Conservation (phyloP, 116 monocot genomes). For the Cymodocea nodosa region DNA sequence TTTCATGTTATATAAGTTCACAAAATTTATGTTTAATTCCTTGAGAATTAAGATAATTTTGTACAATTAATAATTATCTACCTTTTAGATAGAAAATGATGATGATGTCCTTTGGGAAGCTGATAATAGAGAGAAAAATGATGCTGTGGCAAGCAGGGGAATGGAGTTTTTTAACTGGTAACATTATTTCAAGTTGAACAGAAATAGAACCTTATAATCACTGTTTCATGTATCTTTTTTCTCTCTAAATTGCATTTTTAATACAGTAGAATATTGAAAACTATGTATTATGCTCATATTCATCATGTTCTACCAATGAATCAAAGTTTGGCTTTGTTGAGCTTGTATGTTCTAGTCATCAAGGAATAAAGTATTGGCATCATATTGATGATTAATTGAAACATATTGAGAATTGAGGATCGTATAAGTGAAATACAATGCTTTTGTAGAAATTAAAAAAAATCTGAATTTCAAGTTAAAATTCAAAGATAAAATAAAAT, state of each 20-base stretch:
- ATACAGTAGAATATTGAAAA: not conserved
- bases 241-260: not conserved
- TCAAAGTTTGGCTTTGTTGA: too few species aligned
- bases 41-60: not conserved
- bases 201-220: not conserved
- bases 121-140: conserved; percentile 65
- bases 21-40: not conserved
- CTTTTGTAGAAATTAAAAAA: too few species aligned
- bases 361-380: too few species aligned
- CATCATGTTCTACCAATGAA: too few species aligned
- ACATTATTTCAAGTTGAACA: not conserved
- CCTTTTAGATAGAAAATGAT: conserved; percentile 71
- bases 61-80: not conserved
- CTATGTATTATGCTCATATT: too few species aligned
- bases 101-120: conserved; percentile 81
- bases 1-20: not conserved
- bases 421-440: too few species aligned
- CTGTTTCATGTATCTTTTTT: not conserved
- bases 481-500: too few species aligned
- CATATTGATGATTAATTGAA: too few species aligned
- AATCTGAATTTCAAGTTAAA: too few species aligned
- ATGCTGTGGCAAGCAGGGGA: conserved; percentile 65
- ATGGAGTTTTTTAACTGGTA: conserved; percentile 78
- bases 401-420: too few species aligned
- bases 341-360: too few species aligned